These are phyloP conservation scores for Aechmea fasciata DNA, from an alignment of 176 grass and related monocot species.

Conservation along the genomic window DNA sequence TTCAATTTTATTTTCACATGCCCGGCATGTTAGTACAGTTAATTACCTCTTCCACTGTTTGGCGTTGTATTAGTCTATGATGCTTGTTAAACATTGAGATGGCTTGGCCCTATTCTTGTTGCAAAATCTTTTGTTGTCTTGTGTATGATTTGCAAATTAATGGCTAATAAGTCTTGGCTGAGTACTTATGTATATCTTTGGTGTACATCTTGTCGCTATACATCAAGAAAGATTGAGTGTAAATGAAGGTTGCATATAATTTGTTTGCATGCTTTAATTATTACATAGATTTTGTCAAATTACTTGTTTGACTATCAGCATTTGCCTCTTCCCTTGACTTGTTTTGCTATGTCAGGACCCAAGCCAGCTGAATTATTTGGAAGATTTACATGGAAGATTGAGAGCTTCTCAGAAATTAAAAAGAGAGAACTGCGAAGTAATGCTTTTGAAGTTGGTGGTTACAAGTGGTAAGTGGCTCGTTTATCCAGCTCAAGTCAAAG, in stretches of 20 bases:
- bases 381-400: slow-evolving; percentile 95
- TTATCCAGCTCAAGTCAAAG: background rate
- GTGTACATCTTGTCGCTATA: background rate
- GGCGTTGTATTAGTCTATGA: too few relatives aligned
- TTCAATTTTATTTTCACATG: too few relatives aligned
- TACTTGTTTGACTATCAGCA: background rate
- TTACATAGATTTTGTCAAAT: background rate
- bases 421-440: slow-evolving; percentile 91
- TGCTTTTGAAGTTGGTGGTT: slow-evolving; percentile 93
- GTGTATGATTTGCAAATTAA: background rate
- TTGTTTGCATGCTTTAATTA: background rate
- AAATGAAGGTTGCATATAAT: background rate
- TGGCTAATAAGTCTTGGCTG: background rate
- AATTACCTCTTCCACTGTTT: too few relatives aligned
- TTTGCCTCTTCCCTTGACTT: slow-evolving; percentile 12
- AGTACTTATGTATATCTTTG: background rate
- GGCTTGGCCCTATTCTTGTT: too few relatives aligned
- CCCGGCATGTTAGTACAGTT: too few relatives aligned
- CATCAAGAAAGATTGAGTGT: background rate
- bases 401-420: slow-evolving; percentile 93
- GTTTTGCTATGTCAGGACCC: slow-evolving; percentile 51
- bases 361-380: slow-evolving; percentile 81
- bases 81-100: too few relatives aligned
- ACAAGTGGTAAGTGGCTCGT: slow-evolving; percentile 67
- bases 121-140: too few relatives aligned